phyloP scores from a whole-genome alignment of 2,329 filamentous ascomycete genomes.

The Periconia sp. region DNA sequence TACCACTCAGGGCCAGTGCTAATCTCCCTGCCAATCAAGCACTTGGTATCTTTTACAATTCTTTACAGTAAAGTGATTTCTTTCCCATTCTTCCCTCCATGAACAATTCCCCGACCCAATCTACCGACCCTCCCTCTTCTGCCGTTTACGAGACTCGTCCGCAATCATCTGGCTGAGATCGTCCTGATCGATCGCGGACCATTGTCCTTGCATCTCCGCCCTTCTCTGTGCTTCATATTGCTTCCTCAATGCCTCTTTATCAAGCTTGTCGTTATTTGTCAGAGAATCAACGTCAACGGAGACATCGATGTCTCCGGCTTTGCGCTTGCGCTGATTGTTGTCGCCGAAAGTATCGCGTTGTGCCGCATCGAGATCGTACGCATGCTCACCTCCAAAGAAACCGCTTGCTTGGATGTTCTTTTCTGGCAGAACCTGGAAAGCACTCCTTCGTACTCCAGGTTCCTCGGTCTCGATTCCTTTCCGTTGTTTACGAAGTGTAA shows the following conservation, averaged over 20 bases:
- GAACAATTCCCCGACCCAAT: slow-evolving; percentile 44
- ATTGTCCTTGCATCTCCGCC: slow-evolving; percentile 61
- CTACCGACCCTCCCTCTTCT: slow-evolving; percentile 59
- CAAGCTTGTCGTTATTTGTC: slow-evolving; percentile 72
- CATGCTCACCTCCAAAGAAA: slow-evolving; percentile 94
- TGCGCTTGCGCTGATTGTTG: slow-evolving; percentile 74
- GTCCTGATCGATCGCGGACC: slow-evolving; percentile 80
- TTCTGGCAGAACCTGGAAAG: slow-evolving; percentile 89
- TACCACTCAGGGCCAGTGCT: background rate
- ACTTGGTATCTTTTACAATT: slow-evolving; percentile 20
- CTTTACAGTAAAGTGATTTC: slow-evolving; percentile 9
- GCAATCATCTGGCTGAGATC: slow-evolving; percentile 96
- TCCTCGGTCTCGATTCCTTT: slow-evolving; percentile 85
- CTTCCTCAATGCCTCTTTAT: slow-evolving; percentile 78
- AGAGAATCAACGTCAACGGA: slow-evolving; percentile 85
- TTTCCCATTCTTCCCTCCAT: background rate
- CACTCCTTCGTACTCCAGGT: slow-evolving; percentile 67
- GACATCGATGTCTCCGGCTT: slow-evolving; percentile 92
- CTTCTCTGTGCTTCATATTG: slow-evolving; percentile 74
- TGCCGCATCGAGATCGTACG: slow-evolving; percentile 77
- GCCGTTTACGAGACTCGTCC: slow-evolving; percentile 85
- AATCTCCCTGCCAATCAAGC: slow-evolving; percentile 2
- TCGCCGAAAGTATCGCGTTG: slow-evolving; percentile 70
- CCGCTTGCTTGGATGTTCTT: slow-evolving; percentile 82
- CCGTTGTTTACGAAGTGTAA: slow-evolving; percentile 85